These are phyloP conservation scores for Phytophthora pistaciae DNA, from an alignment of 352 stramenopile genomes.

Conservation along the genomic window DNA sequence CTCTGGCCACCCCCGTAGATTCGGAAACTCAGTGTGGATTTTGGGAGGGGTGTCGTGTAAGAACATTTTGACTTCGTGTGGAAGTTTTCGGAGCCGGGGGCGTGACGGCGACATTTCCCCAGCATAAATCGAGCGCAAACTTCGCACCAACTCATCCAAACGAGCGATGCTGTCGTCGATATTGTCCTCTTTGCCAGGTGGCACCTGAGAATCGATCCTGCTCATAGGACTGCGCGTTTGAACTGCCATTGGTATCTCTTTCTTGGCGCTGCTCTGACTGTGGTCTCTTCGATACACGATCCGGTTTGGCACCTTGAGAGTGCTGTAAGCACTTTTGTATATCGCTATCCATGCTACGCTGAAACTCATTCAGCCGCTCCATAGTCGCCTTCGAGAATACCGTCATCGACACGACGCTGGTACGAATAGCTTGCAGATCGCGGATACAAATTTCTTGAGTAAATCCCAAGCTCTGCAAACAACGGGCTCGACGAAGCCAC, in stretches of 20 bases:
- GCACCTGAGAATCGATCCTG: background rate
- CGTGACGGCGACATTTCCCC: background rate
- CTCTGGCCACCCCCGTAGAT: slow-evolving; percentile 29
- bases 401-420: slow-evolving; percentile 3
- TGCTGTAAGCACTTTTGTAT: slow-evolving; percentile 6
- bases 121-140: slow-evolving; percentile 1
- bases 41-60: slow-evolving; percentile 9
- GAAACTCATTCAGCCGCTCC: slow-evolving; percentile 19
- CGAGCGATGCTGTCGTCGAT: slow-evolving; percentile 36
- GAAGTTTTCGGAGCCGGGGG: background rate
- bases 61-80: slow-evolving; percentile 27
- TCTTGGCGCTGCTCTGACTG: background rate
- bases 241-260: no score
- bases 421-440: slow-evolving; percentile 15
- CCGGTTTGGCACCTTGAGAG: background rate
- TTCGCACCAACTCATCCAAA: slow-evolving; percentile 22
- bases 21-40: slow-evolving; percentile 32
- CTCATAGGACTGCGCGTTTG: background rate
- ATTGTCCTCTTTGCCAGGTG: background rate
- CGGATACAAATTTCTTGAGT: slow-evolving; percentile 4
- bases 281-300: background rate
- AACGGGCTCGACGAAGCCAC: slow-evolving; percentile 33
- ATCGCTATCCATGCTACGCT: slow-evolving; percentile 2
- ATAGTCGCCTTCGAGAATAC: background rate
- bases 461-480: slow-evolving; percentile 27